Evolutionary conservation across 2,329 filamentous ascomycete genomes (phyloP).

Genomic region (Pseudocercospora fijiensis): DNA sequence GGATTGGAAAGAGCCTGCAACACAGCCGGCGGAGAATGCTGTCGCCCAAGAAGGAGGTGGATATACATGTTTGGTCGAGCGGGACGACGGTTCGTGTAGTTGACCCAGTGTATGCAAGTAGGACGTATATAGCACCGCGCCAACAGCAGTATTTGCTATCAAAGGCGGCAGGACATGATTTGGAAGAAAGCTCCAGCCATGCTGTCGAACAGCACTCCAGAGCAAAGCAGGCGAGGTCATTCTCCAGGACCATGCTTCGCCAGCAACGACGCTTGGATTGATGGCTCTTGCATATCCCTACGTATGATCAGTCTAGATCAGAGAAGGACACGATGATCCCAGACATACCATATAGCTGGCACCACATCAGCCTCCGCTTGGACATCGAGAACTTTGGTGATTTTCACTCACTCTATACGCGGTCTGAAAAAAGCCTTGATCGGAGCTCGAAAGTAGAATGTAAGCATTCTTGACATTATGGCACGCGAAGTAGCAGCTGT

Average conservation of each 20-base stretch:
- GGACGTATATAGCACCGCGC: conserved; percentile 71
- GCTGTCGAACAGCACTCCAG: conserved; percentile 63
- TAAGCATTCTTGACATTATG: conserved; percentile 75
- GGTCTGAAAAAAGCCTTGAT: conserved; percentile 92
- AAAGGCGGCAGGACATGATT: conserved; percentile 75
- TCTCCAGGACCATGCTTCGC: conserved; percentile 58
- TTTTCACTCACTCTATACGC: conserved; percentile 71
- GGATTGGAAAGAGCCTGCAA: conserved; percentile 69
- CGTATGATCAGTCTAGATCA: not conserved
- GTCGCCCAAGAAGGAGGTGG: conserved; percentile 64
- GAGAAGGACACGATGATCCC: not conserved
- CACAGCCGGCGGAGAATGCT: conserved; percentile 68
- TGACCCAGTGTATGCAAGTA: conserved; percentile 69
- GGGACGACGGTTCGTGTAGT: conserved; percentile 65
- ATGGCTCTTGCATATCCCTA: conserved; percentile 64
- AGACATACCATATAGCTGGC: conserved; percentile 52
- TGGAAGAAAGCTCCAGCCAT: conserved; percentile 72
- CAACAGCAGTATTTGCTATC: conserved; percentile 71
- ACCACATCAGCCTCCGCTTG: conserved; percentile 14
- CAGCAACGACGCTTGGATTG: conserved; percentile 54
- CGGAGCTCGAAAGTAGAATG: conserved; percentile 88
- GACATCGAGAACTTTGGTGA: not conserved
- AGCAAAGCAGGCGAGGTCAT: conserved; percentile 70
- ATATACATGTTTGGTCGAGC: conserved; percentile 63
- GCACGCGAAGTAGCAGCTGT: conserved; percentile 83